phyloP scores from a whole-genome alignment of 2,329 filamentous ascomycete genomes.

The Alternaria ventricosa region DNA sequence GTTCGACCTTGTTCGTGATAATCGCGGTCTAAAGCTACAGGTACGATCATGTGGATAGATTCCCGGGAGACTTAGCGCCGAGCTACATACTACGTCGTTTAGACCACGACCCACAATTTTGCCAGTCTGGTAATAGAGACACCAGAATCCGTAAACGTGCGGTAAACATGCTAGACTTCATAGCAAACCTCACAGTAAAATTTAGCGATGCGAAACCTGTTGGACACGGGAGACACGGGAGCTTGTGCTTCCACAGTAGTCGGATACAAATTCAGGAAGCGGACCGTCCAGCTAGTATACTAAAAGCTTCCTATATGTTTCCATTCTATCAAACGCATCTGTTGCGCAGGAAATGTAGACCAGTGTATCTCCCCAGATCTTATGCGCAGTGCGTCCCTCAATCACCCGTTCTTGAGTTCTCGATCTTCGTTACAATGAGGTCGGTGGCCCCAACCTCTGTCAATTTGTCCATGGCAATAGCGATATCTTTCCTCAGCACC shows the following conservation, averaged over 20 bases:
- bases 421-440: conserved; percentile 84
- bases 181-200: neutral
- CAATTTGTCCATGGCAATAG: conserved; percentile 85
- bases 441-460: conserved; percentile 79
- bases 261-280: neutral
- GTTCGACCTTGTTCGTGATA: neutral
- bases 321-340: neutral
- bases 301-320: neutral
- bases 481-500: conserved; percentile 88
- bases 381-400: neutral
- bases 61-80: neutral
- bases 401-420: conserved; percentile 66
- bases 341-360: neutral
- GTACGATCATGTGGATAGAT: neutral
- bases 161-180: neutral
- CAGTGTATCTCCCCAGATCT: neutral
- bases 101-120: neutral
- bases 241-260: neutral
- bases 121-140: neutral
- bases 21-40: neutral
- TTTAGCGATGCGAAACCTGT: neutral
- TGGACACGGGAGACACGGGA: neutral
- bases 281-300: neutral
- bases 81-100: neutral
- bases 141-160: neutral